Percentiles rank a stretch among this genome's conserved stretches.
These are phyloP conservation scores for Cephalotrichum gorgonifer DNA, from an alignment of 2,329 filamentous ascomycete genomes.

Conservation along the genomic window DNA sequence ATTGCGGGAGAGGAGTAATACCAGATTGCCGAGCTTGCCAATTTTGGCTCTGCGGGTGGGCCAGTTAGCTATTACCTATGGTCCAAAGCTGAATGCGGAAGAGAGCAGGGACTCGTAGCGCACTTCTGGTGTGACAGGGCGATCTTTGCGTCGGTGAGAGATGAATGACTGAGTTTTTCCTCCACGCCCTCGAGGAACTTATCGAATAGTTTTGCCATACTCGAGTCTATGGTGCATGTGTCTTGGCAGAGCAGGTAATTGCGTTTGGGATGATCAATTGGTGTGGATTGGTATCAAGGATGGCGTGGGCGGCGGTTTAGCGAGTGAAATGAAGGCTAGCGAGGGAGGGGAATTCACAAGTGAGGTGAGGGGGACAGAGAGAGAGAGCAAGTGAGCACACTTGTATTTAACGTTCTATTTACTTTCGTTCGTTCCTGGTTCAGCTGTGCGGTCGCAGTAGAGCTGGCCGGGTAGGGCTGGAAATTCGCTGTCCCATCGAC, in stretches of 20 bases:
- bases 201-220: neutral
- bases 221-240: neutral
- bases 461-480: no score
- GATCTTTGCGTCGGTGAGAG: constrained; percentile 45
- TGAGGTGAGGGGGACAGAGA: no score
- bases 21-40: constrained; percentile 53
- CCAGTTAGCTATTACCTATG: neutral
- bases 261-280: no score
- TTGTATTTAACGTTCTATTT: no score
- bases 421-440: no score
- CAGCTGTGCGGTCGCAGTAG: no score
- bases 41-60: constrained; percentile 39
- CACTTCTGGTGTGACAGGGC: constrained; percentile 50
- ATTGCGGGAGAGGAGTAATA: constrained; percentile 20
- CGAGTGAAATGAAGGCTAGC: no score
- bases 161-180: neutral
- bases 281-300: neutral
- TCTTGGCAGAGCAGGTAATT: no score
- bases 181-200: constrained; percentile 1
- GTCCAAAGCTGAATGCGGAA: neutral
- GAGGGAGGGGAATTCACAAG: no score
- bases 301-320: no score
- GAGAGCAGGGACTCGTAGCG: constrained; percentile 7
- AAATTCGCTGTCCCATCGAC: no score
- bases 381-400: no score